These are phyloP conservation scores for Suillus spraguei DNA, from an alignment of 768 basidiomycete genomes.

Conservation along the genomic window DNA sequence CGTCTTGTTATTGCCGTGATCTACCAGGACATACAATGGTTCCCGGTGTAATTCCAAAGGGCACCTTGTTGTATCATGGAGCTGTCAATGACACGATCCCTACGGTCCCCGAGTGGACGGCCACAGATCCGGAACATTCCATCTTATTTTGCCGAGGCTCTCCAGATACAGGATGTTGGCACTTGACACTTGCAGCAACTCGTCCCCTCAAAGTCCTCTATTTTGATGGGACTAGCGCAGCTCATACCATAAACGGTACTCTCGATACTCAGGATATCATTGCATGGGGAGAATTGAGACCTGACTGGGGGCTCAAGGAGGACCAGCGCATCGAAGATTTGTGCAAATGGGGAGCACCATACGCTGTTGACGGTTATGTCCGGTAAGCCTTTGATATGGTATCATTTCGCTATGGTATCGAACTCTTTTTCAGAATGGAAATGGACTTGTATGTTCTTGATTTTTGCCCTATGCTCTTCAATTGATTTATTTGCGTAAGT, in stretches of 20 bases:
- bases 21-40: constrained; percentile 9
- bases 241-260: constrained; percentile 31
- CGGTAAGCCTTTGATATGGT: neutral
- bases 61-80: constrained; percentile 18
- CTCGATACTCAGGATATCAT: constrained; percentile 50
- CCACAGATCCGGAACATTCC: constrained; percentile 40
- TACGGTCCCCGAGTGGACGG: constrained; percentile 35
- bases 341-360: constrained; percentile 46
- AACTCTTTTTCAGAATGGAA: constrained; percentile 41
- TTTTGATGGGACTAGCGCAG: constrained; percentile 35
- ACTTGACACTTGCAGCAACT: constrained; percentile 18
- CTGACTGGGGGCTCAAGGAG: constrained; percentile 31
- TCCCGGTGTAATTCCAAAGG: constrained; percentile 10
- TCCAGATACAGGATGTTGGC: constrained; percentile 20
- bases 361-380: constrained; percentile 43
- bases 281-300: constrained; percentile 37
- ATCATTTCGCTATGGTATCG: neutral
- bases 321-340: constrained; percentile 37
- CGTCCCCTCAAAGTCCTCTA: constrained; percentile 34
- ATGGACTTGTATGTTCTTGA: constrained; percentile 45
- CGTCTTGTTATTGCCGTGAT: neutral
- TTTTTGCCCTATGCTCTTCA: neutral
- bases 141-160: constrained; percentile 37
- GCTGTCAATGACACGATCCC: constrained; percentile 26
- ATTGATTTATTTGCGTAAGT: constrained; percentile 23